Evolutionary conservation across 257 asterid species (phyloP).

Genomic region (Haberlea rhodopensis): DNA sequence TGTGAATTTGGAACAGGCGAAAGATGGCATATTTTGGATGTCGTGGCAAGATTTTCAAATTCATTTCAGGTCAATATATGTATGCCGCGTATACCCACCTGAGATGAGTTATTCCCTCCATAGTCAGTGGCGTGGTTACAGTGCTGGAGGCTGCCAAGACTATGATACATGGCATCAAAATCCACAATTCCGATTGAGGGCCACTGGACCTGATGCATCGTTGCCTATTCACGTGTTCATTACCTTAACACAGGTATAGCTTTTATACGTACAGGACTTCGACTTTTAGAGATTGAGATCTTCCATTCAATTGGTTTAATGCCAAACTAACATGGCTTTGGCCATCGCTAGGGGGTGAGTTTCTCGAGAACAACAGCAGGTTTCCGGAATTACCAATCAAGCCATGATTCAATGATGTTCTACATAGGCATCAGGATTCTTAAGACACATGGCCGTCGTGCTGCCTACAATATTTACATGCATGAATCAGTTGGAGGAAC

Average conservation of each 20-base stretch:
- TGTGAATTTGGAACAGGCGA: constrained; percentile 55
- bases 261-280: background rate
- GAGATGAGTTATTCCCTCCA: constrained; percentile 96
- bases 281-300: background rate
- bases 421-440: constrained; percentile 97
- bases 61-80: constrained; percentile 94
- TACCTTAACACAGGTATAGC: constrained; percentile 86
- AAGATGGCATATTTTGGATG: constrained; percentile 99
- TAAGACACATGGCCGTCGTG: constrained; percentile 96
- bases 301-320: constrained; percentile 10
- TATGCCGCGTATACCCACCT: constrained; percentile 97
- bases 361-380: constrained; percentile 99
- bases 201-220: constrained; percentile 87
- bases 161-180: constrained; percentile 99
- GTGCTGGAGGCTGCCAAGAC: constrained; percentile 99
- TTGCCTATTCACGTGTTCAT: constrained; percentile 92
- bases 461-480: constrained; percentile 87
- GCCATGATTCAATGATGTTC: constrained; percentile 94
- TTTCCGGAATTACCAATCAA: constrained; percentile 90
- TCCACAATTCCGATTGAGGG: constrained; percentile 88
- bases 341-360: constrained; percentile 78
- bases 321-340: constrained; percentile 11
- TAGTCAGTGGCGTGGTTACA: constrained; percentile 96
- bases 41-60: constrained; percentile 99
- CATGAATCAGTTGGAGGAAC: constrained; percentile 99